phyloP scores from a whole-genome alignment of 148 eudicot genomes.

The Rhododendron simsii region DNA sequence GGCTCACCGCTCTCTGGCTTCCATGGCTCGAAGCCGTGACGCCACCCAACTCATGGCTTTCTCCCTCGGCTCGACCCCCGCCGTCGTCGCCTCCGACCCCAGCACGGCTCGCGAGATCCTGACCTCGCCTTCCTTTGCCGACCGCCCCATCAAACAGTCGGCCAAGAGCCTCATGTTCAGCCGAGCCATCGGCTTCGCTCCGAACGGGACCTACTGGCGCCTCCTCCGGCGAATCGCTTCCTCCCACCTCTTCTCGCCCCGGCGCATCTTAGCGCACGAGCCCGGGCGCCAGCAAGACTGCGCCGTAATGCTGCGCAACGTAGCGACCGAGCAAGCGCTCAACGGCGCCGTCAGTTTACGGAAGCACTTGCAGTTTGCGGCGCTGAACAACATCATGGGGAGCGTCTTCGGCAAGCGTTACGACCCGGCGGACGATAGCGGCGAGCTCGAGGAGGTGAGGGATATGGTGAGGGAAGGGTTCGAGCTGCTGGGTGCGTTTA shows the following conservation, averaged over 20 bases:
- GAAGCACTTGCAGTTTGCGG: conserved; percentile 43
- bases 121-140: conserved; percentile 49
- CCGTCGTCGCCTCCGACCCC: conserved; percentile 49
- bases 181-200: conserved; percentile 78
- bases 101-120: conserved; percentile 48
- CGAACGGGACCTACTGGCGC: conserved; percentile 61
- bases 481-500: conserved; percentile 64
- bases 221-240: conserved; percentile 49
- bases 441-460: conserved; percentile 32
- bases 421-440: conserved; percentile 3
- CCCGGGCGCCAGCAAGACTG: conserved; percentile 37
- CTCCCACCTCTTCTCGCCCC: conserved; percentile 53
- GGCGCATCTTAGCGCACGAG: conserved; percentile 44
- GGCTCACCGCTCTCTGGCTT: conserved; percentile 54
- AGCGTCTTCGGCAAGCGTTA: conserved; percentile 53
- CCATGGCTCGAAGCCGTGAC: conserved; percentile 25
- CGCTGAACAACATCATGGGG: conserved; percentile 49
- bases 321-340: conserved; percentile 29
- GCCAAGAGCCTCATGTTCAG: conserved; percentile 60
- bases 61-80: conserved; percentile 49
- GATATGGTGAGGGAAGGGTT: conserved; percentile 61
- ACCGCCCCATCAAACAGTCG: conserved; percentile 64
- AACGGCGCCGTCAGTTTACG: conserved; percentile 33
- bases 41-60: conserved; percentile 59
- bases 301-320: conserved; percentile 30